Conservation (phyloP, 306 rosid genomes). For the Corylus americana region DNA sequence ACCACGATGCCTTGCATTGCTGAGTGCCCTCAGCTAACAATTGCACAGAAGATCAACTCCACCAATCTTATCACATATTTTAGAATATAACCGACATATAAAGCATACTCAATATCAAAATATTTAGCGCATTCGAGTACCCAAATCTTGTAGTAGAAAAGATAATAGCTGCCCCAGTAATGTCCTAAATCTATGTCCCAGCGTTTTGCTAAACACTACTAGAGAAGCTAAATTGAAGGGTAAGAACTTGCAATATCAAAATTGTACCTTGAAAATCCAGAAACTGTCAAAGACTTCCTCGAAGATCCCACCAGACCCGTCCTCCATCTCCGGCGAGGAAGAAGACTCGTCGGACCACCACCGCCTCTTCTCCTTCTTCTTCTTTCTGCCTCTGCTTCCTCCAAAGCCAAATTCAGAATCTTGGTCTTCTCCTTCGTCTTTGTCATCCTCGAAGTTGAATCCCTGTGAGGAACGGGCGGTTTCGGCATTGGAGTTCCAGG, state of each 20-base stretch:
- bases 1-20: too few relatives aligned
- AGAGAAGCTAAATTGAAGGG: neutral
- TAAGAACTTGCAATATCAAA: neutral
- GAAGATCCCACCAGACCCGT: slow-evolving; percentile 44
- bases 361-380: slow-evolving; percentile 45
- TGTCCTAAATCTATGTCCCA: neutral
- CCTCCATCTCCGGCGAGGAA: slow-evolving; percentile 28
- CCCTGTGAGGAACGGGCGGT: slow-evolving; percentile 45
- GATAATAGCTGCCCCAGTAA: neutral
- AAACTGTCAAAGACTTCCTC: slow-evolving; percentile 57
- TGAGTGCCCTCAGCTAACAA: neutral
- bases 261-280: slow-evolving; percentile 77
- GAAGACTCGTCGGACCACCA: slow-evolving; percentile 78
- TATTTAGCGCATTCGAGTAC: neutral
- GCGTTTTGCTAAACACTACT: neutral
- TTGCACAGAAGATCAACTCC: slow-evolving; percentile 17
- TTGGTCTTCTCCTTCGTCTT: slow-evolving; percentile 27
- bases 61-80: neutral
- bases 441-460: slow-evolving; percentile 39
- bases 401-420: slow-evolving; percentile 25
- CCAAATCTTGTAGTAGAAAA: neutral
- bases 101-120: neutral
- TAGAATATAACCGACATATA: neutral
- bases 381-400: slow-evolving; percentile 10
- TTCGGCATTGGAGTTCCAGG: slow-evolving; percentile 82